These are phyloP conservation scores for Quercus phellos DNA, from an alignment of 331 rosid species.

Conservation along the genomic window DNA sequence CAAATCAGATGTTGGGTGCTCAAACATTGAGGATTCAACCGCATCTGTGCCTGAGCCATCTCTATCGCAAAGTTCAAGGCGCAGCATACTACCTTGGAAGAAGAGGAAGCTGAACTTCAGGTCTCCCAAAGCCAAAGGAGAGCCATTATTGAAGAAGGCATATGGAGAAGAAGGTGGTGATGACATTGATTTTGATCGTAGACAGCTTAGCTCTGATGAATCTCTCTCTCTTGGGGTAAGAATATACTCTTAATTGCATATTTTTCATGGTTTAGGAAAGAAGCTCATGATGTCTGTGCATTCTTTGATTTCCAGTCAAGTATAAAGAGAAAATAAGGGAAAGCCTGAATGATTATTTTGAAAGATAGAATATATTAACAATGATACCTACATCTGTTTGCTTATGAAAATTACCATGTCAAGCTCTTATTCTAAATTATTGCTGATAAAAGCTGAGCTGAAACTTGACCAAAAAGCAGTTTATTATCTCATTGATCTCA, in stretches of 20 bases:
- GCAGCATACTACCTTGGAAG: constrained; percentile 90
- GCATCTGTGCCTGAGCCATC: constrained; percentile 52
- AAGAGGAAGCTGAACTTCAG: constrained; percentile 98
- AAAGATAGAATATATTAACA: not conserved
- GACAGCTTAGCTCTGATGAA: constrained; percentile 97
- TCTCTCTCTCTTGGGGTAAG: constrained; percentile 63
- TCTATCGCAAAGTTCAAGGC: constrained; percentile 61
- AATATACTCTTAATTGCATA: constrained; percentile 3
- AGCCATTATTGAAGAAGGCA: constrained; percentile 86
- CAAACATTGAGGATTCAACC: constrained; percentile 50
- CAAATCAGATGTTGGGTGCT: constrained; percentile 63
- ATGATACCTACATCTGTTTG: not conserved
- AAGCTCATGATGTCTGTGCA: constrained; percentile 1
- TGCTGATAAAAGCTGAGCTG: not conserved
- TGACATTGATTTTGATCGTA: constrained; percentile 93
- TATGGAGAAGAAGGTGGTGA: constrained; percentile 99
- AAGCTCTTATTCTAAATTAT: not conserved
- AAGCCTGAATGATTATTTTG: not conserved
- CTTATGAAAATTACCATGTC: not conserved
- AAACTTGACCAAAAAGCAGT: not conserved
- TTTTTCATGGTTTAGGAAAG: constrained; percentile 5
- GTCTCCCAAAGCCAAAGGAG: constrained; percentile 97
- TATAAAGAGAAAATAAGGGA: not conserved
- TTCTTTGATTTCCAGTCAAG: not conserved
- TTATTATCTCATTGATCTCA: not conserved